Evolutionary conservation across 495 filamentous ascomycete species (phyloP).

Genomic region (Trichoderma orchidacearum): DNA sequence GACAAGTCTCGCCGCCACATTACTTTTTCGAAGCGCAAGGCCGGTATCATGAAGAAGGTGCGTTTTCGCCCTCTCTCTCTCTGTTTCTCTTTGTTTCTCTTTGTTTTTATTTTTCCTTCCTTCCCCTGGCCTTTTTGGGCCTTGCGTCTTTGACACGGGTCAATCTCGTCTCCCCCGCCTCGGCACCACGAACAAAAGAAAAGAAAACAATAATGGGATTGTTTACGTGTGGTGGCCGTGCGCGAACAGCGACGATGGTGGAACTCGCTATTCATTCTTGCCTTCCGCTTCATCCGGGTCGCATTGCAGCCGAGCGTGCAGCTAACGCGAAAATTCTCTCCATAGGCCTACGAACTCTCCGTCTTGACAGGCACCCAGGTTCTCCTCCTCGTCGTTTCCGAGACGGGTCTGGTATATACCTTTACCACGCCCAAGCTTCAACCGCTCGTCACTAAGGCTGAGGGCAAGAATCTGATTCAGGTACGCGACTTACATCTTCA

Average conservation of each 20-base stretch:
- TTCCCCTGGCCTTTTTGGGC: too few species aligned
- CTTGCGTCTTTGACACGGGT: too few species aligned
- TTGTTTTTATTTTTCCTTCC: not conserved
- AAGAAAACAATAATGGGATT: too few species aligned
- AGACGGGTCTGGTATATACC: conserved; percentile 97
- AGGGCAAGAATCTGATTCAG: conserved; percentile 99
- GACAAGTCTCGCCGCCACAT: conserved; percentile 99
- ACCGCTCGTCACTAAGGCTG: conserved; percentile 95
- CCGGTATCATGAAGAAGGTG: conserved; percentile 99
- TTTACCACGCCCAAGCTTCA: conserved; percentile 99
- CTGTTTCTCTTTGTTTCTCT: not conserved
- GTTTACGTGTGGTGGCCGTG: not conserved
- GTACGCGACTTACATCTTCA: conserved; percentile 51
- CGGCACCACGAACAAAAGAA: too few species aligned
- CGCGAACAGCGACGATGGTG: not conserved
- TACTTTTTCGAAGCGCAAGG: conserved; percentile 99
- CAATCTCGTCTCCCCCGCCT: too few species aligned
- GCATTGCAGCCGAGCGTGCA: not conserved
- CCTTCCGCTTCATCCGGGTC: conserved; percentile 7
- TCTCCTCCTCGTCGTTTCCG: conserved; percentile 90
- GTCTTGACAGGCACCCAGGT: conserved; percentile 98
- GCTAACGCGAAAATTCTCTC: not conserved
- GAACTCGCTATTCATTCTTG: not conserved
- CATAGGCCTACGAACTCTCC: conserved; percentile 89
- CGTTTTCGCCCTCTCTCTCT: conserved; percentile 13